phyloP scores from a whole-genome alignment of 768 basidiomycete species.

The Hypholoma fasciculare region DNA sequence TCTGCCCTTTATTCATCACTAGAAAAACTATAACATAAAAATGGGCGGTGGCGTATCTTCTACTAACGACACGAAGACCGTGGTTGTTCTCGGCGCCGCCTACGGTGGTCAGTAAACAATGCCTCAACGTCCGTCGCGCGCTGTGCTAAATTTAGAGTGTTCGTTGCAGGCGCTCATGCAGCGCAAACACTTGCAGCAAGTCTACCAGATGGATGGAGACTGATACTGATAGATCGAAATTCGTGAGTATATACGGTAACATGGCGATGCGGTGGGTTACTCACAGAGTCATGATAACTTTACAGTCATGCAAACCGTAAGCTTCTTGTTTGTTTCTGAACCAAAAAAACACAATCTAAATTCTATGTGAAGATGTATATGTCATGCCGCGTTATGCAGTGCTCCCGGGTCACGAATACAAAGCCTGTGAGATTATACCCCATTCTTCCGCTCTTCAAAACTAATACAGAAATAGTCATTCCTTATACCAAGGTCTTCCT shows the following conservation, averaged over 20 bases:
- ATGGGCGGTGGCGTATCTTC: constrained; percentile 25
- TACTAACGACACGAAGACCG: constrained; percentile 30
- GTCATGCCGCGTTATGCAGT: constrained; percentile 58
- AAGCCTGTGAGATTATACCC: constrained; percentile 46
- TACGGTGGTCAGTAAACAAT: constrained; percentile 47
- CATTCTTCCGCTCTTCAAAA: background rate
- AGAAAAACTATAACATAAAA: background rate
- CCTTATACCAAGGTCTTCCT: constrained; percentile 53
- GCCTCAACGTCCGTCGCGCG: background rate
- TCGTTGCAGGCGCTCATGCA: constrained; percentile 42
- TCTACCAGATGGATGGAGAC: constrained; percentile 51
- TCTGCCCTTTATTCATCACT: too few species aligned
- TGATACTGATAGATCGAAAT: constrained; percentile 62
- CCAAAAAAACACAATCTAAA: background rate
- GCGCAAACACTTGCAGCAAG: constrained; percentile 48
- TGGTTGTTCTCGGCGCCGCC: constrained; percentile 55
- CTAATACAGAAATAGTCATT: constrained; percentile 36
- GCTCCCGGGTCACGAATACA: constrained; percentile 62
- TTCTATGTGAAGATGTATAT: constrained; percentile 44
- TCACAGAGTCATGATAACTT: background rate
- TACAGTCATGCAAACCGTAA: constrained; percentile 49
- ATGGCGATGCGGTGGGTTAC: background rate
- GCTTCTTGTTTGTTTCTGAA: constrained; percentile 5
- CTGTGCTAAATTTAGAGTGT: constrained; percentile 1
- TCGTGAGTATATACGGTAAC: constrained; percentile 36